phyloP scores from a whole-genome alignment of 139 green algal genomes.

The Astrephomene gubernaculifera region DNA sequence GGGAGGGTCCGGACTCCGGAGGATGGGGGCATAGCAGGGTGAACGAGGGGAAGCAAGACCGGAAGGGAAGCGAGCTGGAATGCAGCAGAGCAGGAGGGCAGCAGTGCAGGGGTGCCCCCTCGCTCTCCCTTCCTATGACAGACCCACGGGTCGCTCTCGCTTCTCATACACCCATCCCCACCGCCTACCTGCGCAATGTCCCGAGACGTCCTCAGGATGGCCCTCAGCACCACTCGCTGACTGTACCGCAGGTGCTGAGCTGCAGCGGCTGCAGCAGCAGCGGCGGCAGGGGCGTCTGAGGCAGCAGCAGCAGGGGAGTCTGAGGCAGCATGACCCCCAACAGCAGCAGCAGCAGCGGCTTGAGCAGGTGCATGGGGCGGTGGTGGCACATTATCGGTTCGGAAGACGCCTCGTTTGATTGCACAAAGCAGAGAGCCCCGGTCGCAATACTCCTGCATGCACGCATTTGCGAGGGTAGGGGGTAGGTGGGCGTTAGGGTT shows the following conservation, averaged over 20 bases:
- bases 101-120: no score
- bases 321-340: background rate
- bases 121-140: background rate
- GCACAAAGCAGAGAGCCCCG: constrained; percentile 7
- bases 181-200: constrained; percentile 15
- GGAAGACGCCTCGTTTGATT: constrained; percentile 26
- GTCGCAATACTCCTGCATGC: constrained; percentile 24
- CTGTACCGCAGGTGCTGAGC: background rate
- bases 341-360: background rate
- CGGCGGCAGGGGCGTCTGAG: background rate
- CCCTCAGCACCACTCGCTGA: background rate
- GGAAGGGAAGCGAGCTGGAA: background rate
- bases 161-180: no score
- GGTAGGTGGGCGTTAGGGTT: background rate
- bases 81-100: background rate
- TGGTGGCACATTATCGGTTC: background rate
- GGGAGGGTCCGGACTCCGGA: background rate
- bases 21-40: background rate
- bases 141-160: background rate
- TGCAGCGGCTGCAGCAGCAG: background rate
- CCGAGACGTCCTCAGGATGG: background rate
- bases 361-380: background rate
- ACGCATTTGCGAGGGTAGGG: background rate
- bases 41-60: background rate
- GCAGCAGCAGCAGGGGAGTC: no score